phyloP scores from a whole-genome alignment of 495 filamentous ascomycete species.

The Trichoderma virens region DNA sequence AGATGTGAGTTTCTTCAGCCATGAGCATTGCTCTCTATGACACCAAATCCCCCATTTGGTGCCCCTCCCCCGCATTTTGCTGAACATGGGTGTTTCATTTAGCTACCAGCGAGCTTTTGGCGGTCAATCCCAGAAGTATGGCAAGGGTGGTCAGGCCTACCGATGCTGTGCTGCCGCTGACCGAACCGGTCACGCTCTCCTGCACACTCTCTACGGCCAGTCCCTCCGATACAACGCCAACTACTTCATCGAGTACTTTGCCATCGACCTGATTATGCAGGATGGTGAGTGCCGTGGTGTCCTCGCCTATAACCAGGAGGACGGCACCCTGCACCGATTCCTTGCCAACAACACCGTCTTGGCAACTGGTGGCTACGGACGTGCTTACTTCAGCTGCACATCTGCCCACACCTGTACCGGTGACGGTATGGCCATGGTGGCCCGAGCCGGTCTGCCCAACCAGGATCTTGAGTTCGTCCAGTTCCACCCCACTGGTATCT shows the following conservation, averaged over 20 bases:
- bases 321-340: slow-evolving; percentile 94
- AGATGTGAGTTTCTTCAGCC: slow-evolving; percentile 50
- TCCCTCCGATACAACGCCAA: slow-evolving; percentile 95
- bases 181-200: slow-evolving; percentile 88
- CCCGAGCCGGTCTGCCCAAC: slow-evolving; percentile 93
- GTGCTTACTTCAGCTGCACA: slow-evolving; percentile 95
- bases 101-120: slow-evolving; percentile 94
- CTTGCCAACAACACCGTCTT: slow-evolving; percentile 91
- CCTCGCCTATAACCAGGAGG: slow-evolving; percentile 95
- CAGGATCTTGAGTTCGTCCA: slow-evolving; percentile 99
- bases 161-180: slow-evolving; percentile 92
- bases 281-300: slow-evolving; percentile 93
- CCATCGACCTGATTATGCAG: slow-evolving; percentile 92
- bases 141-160: slow-evolving; percentile 96
- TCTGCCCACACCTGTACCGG: slow-evolving; percentile 97
- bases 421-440: slow-evolving; percentile 98
- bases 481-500: slow-evolving; percentile 99
- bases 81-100: slow-evolving; percentile 13
- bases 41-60: not conserved
- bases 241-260: slow-evolving; percentile 99
- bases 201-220: slow-evolving; percentile 97
- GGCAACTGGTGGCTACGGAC: slow-evolving; percentile 92
- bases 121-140: slow-evolving; percentile 89
- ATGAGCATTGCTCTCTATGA: not conserved
- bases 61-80: not conserved